Percentiles rank a stretch among this genome's conserved stretches.
phyloP scores from a whole-genome alignment of 176 grass and related monocot genomes.

The Panicum miliaceum region DNA sequence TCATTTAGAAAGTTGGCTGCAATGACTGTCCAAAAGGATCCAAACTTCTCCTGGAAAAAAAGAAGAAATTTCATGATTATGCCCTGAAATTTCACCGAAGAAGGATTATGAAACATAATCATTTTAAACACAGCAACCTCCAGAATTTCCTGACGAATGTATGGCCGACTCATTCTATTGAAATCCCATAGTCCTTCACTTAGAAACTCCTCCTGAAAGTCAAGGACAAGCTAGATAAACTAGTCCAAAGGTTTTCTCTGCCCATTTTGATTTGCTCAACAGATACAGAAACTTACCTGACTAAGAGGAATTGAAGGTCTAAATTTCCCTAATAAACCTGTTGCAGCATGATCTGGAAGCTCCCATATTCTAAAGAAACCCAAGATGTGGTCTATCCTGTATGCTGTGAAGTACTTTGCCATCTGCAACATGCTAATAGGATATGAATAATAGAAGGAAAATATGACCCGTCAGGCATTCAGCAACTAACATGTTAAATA shows the following conservation, averaged over 20 bases:
- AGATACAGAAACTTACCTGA: slow-evolving; percentile 68
- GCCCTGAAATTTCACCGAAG: slow-evolving; percentile 29
- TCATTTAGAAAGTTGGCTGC: slow-evolving; percentile 84
- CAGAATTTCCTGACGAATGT: slow-evolving; percentile 77
- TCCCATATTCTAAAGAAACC: slow-evolving; percentile 99
- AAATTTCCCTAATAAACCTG: slow-evolving; percentile 93
- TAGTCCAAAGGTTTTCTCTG: slow-evolving; percentile 32
- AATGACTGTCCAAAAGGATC: slow-evolving; percentile 83
- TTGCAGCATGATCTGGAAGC: slow-evolving; percentile 90
- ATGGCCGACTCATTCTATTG: slow-evolving; percentile 88
- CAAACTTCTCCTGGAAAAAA: slow-evolving; percentile 78
- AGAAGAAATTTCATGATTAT: slow-evolving; percentile 28
- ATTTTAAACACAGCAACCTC: slow-evolving; percentile 57
- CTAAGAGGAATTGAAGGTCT: slow-evolving; percentile 96
- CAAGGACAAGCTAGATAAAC: slow-evolving; percentile 54
- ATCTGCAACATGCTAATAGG: slow-evolving; percentile 64
- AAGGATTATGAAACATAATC: background rate
- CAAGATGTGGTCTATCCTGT: slow-evolving; percentile 98
- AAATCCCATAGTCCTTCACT: slow-evolving; percentile 96
- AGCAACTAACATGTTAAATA: slow-evolving; percentile 32
- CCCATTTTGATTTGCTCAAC: slow-evolving; percentile 11
- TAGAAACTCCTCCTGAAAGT: slow-evolving; percentile 87
- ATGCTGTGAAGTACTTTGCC: slow-evolving; percentile 97
- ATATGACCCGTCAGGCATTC: slow-evolving; percentile 32
- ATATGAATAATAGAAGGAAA: slow-evolving; percentile 39